A percentile compares a stretch with the other conserved stretches of the same genome.
Evolutionary conservation across 1,139 yeast genomes (phyloP).

Genomic region (Lodderomyces metapsilosis): DNA sequence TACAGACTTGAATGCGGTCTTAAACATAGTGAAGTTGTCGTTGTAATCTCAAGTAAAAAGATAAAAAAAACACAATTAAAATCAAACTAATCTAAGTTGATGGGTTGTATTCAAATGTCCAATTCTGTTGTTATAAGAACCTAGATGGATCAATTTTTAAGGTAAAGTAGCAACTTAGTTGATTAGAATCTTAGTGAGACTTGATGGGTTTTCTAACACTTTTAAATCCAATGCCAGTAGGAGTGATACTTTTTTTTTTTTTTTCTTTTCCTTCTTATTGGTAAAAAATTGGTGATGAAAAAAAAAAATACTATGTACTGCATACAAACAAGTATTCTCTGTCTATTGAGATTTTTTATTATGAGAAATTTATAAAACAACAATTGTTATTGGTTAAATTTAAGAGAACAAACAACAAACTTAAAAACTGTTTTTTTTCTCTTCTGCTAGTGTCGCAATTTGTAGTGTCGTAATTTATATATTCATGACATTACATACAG

Average conservation of each 20-base stretch:
- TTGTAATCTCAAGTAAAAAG: not conserved
- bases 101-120: not conserved
- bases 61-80: not conserved
- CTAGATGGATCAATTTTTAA: constrained; percentile 1
- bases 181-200: not conserved
- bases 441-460: not conserved
- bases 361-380: constrained; percentile 6
- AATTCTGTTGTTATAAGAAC: not conserved
- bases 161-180: not conserved
- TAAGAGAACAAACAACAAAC: not conserved
- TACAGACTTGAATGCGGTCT: constrained; percentile 22
- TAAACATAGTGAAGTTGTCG: constrained; percentile 22
- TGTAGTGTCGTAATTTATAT: not conserved
- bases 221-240: not conserved
- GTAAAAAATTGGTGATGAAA: constrained; percentile 1
- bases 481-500: too few species aligned
- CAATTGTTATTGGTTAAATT: constrained; percentile 5
- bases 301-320: constrained; percentile 1
- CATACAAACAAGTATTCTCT: not conserved
- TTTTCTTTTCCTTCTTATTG: not conserved
- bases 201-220: not conserved
- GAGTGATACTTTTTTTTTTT: not conserved
- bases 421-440: too few species aligned
- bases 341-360: not conserved
- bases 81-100: not conserved